Percentiles rank a stretch among this genome's conserved stretches.
Conservation (phyloP, 805 yeast genomes). For the Metschnikowia cubensis region DNA sequence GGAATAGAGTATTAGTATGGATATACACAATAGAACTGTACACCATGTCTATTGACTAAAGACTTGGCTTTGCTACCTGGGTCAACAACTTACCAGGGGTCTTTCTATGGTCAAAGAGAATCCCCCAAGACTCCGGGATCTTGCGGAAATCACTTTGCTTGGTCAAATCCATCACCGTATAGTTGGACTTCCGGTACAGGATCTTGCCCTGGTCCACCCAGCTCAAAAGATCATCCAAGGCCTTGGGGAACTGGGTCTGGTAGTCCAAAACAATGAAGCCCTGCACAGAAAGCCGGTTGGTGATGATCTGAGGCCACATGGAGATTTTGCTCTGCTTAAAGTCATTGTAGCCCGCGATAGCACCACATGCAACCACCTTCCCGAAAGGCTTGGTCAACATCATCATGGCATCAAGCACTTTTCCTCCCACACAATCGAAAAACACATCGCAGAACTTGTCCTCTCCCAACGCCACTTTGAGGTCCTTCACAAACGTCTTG, state of each 20-base stretch:
- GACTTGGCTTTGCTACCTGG: constrained; percentile 22
- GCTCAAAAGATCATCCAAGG: constrained; percentile 13
- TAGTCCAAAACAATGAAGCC: constrained; percentile 24
- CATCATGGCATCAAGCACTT: constrained; percentile 19
- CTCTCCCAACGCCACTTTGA: constrained; percentile 2
- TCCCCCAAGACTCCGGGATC: constrained; percentile 47
- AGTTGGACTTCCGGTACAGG: constrained; percentile 13
- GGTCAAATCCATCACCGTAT: constrained; percentile 17
- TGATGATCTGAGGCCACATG: constrained; percentile 41
- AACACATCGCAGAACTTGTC: constrained; percentile 17
- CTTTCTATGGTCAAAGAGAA: constrained; percentile 43
- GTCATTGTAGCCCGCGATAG: constrained; percentile 56
- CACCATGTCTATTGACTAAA: background rate
- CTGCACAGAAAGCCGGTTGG: constrained; percentile 31
- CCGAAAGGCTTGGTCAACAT: constrained; percentile 26
- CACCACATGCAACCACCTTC: constrained; percentile 54
- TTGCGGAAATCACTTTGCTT: constrained; percentile 27
- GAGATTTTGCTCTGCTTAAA: constrained; percentile 31
- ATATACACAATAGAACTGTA: too few species aligned
- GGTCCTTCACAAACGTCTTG: background rate
- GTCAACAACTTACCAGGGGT: constrained; percentile 50
- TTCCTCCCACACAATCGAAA: constrained; percentile 27
- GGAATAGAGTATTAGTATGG: too few species aligned
- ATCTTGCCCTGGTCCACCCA: constrained; percentile 20
- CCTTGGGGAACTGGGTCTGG: constrained; percentile 30